Evolutionary conservation across 1,284 basidiomycete genomes (phyloP), one percentile per base, ranked within the genome.

Genomic region (Fomitopsis pinicola): DNA sequence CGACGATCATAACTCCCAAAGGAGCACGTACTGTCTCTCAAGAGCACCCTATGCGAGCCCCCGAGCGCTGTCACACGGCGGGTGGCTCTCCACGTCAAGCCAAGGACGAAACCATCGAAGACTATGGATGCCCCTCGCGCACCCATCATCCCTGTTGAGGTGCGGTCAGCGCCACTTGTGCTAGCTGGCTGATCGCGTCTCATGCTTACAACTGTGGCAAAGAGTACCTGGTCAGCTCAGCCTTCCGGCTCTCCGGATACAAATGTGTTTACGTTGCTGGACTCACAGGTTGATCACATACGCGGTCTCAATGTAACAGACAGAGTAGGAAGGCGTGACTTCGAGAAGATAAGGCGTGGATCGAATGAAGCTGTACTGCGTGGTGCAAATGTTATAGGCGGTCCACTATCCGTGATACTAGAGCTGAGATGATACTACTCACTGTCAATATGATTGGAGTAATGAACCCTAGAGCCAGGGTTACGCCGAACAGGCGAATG

Each of bases 91-190:
- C 57, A 58, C 2, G 57, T 58, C 19, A 58, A 26, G 1, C 19
- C 17, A 14, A 58, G n/a, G 2, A 50, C 57, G 22, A 58, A 15
- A n/a, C 45, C 57, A 19, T 58, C 57, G 30, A 52, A 61, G 42
- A 59, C 52, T 17, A 64, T 15, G 10, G 45, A 36, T n/a, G 57
- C 26, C 5, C 8, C 57, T 7, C 57, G 19, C 17, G 61, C 56
- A 48, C 55, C 60, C 44, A 59, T 59, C 55, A 59, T 46, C 48
- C 52, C 48, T 58, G 35, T 8, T 53, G 36, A 26, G 14, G 38
- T 8, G 14, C 9, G 12, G 14, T 10, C 14, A 40, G 12, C 38
- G 14, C 38, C 38, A 3, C 38, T 40, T 40, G 6, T 40, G 38
- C 3, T 40, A 22, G 1, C 22, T 22, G 22, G 22, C 14, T 12